Conservation (phyloP, 306 rosid genomes). For the Senna tora region DNA sequence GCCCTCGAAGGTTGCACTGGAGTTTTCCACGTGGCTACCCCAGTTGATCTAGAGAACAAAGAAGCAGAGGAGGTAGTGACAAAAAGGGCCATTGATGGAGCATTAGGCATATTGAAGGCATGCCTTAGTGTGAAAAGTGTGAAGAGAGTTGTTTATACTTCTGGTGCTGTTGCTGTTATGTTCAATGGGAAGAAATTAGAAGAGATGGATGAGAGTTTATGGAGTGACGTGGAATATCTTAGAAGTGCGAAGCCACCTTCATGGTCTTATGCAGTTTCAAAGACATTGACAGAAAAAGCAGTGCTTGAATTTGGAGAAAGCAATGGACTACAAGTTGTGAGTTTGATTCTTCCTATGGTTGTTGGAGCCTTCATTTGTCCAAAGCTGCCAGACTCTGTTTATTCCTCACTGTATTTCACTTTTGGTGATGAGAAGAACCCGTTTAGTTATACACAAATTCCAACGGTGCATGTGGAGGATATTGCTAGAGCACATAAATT, state of each 20-base stretch:
- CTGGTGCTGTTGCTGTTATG: conserved; percentile 29
- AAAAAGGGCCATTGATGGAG: conserved; percentile 39
- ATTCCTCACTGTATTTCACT: no score
- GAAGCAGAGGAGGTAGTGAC: conserved; percentile 40
- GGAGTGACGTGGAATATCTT: conserved; percentile 42
- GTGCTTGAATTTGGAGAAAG: conserved; percentile 44
- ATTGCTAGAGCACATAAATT: conserved; percentile 44
- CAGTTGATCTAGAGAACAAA: conserved; percentile 1
- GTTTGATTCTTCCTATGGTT: no score
- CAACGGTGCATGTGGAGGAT: conserved; percentile 53
- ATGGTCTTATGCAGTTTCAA: conserved; percentile 41
- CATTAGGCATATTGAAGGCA: conserved; percentile 41
- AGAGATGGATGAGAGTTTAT: conserved; percentile 43
- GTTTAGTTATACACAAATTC: neutral
- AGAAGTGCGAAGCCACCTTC: neutral
- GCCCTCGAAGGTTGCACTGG: conserved; percentile 47
- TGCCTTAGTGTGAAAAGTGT: conserved; percentile 38
- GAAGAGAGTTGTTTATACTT: conserved; percentile 52
- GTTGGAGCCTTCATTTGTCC: no score
- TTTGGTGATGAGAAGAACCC: conserved; percentile 27
- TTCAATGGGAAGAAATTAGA: neutral
- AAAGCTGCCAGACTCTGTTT: no score
- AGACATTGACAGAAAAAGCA: conserved; percentile 49
- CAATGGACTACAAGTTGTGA: conserved; percentile 3
- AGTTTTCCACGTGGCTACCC: conserved; percentile 48